Conservation (phyloP, 371 early-diverging fungal species). For the Thermomucor indicae-seudaticae region DNA sequence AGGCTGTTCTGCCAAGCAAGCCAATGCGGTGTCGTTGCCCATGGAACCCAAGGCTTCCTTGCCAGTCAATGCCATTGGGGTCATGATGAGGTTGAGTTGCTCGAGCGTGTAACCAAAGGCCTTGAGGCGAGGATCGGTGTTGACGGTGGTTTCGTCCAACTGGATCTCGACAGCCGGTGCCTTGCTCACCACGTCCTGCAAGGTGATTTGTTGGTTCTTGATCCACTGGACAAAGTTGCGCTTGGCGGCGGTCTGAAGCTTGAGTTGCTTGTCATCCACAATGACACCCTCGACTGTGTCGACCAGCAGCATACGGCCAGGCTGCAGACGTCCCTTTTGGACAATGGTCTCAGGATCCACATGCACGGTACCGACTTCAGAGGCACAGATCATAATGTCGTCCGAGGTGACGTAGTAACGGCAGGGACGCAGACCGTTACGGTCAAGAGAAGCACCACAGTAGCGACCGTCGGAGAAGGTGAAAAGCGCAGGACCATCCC, state of each 20-base stretch:
- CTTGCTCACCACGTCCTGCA: constrained; percentile 54
- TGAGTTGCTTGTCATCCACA: constrained; percentile 89
- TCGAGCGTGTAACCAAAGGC: constrained; percentile 93
- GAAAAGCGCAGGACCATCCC: constrained; percentile 98
- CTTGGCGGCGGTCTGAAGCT: constrained; percentile 66
- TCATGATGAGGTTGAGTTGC: constrained; percentile 83
- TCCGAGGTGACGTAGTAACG: constrained; percentile 94
- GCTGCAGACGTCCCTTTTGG: constrained; percentile 92
- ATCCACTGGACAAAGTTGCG: constrained; percentile 85
- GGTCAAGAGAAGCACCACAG: constrained; percentile 93
- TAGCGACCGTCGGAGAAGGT: constrained; percentile 96
- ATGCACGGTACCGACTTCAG: constrained; percentile 90
- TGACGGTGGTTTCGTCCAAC: constrained; percentile 38
- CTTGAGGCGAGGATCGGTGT: constrained; percentile 77
- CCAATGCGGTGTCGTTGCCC: constrained; percentile 95
- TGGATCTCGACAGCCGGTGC: constrained; percentile 12
- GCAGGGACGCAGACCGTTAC: constrained; percentile 96
- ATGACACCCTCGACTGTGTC: constrained; percentile 87
- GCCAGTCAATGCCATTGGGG: constrained; percentile 84
- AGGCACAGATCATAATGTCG: constrained; percentile 95
- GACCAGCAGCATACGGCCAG: constrained; percentile 95
- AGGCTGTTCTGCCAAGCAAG: constrained; percentile 87
- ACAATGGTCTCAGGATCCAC: constrained; percentile 78
- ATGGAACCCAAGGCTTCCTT: constrained; percentile 97
- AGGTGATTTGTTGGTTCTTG: constrained; percentile 63